Evolutionary conservation across 1,284 basidiomycete genomes (phyloP), one percentile per base, ranked within the genome.

Genomic region (Athelia sp.): DNA sequence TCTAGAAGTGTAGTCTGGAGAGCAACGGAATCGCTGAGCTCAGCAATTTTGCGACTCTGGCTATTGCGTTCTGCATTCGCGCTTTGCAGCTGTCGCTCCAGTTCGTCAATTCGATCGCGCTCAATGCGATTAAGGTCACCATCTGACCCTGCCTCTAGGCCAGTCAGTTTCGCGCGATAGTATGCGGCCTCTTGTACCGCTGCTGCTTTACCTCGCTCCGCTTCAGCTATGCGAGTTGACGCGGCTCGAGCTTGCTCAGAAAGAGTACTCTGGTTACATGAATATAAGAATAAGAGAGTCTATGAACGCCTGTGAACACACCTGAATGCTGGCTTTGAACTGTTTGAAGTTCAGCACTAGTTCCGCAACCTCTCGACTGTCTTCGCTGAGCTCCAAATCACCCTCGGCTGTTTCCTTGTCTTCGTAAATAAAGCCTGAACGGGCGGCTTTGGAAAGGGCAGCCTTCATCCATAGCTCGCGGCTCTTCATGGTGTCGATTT

Each of bases 121-220:
- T 98, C 95, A 9, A 97, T 62, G 24, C 86, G 82, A 24, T 75
- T 72, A 2, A 83, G 60, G 38, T 97, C 93, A 4, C 70, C 67
- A 4, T 81, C 74, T 17, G 82, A 81, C 47, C 80, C 78, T 1
- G 79, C 72, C 64, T 99, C 97, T 51, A 93, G 71, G 0, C 96
- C 93, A 3, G 84, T 78, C 11, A 97, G 73, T 70, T 98, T 98
- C 45, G 95, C 92, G 44, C 96, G 92, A 66, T 94, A 98, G 71
- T 91, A 99, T 1, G 95, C 92, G 1, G 96, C 91, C 67, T 99
- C 97, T 65, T 99, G 93, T 4, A 93, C 69, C 1, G 97, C 96
- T 45, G 82, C 86, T 3, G 78, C 69, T 55, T 89, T 88, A 50
- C 86, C 71, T 34, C 87, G 82, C 56, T 98, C 93, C 1, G 90